phyloP scores from a whole-genome alignment of 2,329 filamentous ascomycete genomes.

The Paraconiothyrium sp. region DNA sequence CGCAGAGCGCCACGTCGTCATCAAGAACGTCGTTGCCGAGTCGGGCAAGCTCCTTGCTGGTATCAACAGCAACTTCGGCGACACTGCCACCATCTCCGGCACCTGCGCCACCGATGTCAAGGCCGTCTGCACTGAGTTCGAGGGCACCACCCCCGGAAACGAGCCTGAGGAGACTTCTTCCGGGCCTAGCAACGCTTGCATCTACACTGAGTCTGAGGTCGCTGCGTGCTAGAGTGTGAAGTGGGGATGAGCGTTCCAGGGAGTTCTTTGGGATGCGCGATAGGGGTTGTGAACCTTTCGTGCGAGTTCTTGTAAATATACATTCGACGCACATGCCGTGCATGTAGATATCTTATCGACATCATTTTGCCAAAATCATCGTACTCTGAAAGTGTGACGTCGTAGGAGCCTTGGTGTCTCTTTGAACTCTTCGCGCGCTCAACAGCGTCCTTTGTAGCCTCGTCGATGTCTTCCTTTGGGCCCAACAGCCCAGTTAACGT shows the following conservation, averaged over 20 bases:
- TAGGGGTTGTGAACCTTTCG: not conserved
- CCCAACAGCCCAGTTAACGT: not conserved
- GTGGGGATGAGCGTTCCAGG: not conserved
- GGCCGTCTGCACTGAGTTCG: slow-evolving; percentile 33
- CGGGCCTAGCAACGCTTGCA: slow-evolving; percentile 30
- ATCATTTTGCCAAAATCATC: not conserved
- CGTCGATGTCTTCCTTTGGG: not conserved
- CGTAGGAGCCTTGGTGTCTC: not conserved
- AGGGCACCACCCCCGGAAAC: slow-evolving; percentile 30
- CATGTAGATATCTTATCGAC: slow-evolving; percentile 9
- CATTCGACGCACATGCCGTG: slow-evolving; percentile 11
- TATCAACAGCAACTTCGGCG: slow-evolving; percentile 61
- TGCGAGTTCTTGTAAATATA: slow-evolving; percentile 12
- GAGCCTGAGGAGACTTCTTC: slow-evolving; percentile 27
- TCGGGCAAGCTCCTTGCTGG: slow-evolving; percentile 50
- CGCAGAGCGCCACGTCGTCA: slow-evolving; percentile 52
- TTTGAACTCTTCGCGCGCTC: not conserved
- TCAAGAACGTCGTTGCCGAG: slow-evolving; percentile 52
- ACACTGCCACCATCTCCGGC: slow-evolving; percentile 52
- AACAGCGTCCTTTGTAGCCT: not conserved
- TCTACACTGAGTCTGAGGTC: slow-evolving; percentile 43
- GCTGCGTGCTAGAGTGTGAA: slow-evolving; percentile 38
- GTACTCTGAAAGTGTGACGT: no score
- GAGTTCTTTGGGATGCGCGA: not conserved
- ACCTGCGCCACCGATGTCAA: slow-evolving; percentile 32